Conservation (phyloP, 1,139 yeast genomes). For the Pichia sp. region DNA sequence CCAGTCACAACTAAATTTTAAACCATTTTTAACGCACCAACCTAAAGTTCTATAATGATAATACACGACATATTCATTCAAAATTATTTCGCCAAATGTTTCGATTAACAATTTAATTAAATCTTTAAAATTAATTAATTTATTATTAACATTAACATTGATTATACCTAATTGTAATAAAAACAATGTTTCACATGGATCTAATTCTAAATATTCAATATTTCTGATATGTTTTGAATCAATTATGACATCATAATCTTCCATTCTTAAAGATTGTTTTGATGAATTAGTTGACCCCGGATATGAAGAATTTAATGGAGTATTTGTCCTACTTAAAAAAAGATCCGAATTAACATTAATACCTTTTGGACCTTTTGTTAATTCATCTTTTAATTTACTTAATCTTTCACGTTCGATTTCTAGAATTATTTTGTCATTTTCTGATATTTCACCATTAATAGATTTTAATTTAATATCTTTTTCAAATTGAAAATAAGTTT, state of each 20-base stretch:
- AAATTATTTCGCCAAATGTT: conserved; percentile 31
- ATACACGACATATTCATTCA: conserved; percentile 63
- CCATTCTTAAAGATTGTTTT: conserved; percentile 30
- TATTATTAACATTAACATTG: conserved; percentile 20
- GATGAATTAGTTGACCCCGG: not conserved
- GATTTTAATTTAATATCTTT: conserved; percentile 19
- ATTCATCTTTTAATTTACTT: conserved; percentile 21
- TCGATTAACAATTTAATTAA: conserved; percentile 32
- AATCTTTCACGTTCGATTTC: conserved; percentile 29
- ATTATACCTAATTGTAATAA: conserved; percentile 35
- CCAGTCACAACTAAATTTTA: conserved; percentile 84
- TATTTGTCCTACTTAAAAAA: conserved; percentile 3
- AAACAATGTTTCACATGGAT: conserved; percentile 72
- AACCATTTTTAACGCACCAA: conserved; percentile 92
- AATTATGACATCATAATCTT: conserved; percentile 38
- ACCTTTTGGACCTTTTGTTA: conserved; percentile 16
- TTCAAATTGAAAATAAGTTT: conserved; percentile 27
- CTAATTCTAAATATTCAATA: conserved; percentile 66
- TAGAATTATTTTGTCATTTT: conserved; percentile 24
- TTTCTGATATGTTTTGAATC: conserved; percentile 35
- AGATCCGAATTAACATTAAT: conserved; percentile 2
- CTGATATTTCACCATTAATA: conserved; percentile 13
- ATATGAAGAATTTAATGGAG: conserved; percentile 2
- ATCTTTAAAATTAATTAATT: conserved; percentile 2
- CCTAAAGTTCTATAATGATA: conserved; percentile 86